Base-by-base conservation (phyloP, 2,329 filamentous ascomycete species). In the Monosporascus ibericus region DNA sequence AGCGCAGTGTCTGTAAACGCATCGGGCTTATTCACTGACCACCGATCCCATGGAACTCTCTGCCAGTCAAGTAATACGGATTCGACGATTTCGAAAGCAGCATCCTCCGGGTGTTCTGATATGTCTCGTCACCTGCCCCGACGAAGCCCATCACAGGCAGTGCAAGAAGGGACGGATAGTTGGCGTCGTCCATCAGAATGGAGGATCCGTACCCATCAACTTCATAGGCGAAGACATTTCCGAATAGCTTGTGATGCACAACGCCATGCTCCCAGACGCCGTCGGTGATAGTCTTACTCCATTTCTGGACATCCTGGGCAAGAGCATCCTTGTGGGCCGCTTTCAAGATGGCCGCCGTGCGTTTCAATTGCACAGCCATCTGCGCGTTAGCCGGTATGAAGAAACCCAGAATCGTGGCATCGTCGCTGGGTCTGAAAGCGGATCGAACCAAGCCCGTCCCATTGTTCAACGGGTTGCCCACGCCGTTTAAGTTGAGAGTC, bases 381-480 rank as follows among this genome's bases (percentile, higher is more conserved):
- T 95, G 92, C 24, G 94, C 94, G 66, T 99, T 99, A 38, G 90
- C 86, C 0, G 94, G 94, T 60, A 99, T 95, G 67, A 96, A 90
- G 75, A 90, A 99, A 44, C 92, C 92, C 3, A 99, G 77, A 38
- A 94, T 96, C 0, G 91, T 95, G 3, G 94, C 90, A 68, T 99
- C 94, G 63, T 99, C 94, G 58, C 90, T 95, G 5, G 94, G 94
- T 1, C 94, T 82, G 73, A 99, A 99, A 0, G 94, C 92, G 40
- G 90, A 95, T 53, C 94, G 84, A 47, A 97, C 80, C 1, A 99
- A 80, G 0, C 90, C 91, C 0, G 94, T 96, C 18, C 85, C 89
- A 59, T 76, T 79, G 60, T 90, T 92, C 17, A 99, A 75, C 1
- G 94, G 94, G 67, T 99, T 99, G n/a, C 94, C 94, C 24, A 91